Percentiles rank a stretch among this genome's conserved stretches.
These are phyloP conservation scores for Avena insularis DNA, from an alignment of 176 grass and related monocot species.

Conservation along the genomic window DNA sequence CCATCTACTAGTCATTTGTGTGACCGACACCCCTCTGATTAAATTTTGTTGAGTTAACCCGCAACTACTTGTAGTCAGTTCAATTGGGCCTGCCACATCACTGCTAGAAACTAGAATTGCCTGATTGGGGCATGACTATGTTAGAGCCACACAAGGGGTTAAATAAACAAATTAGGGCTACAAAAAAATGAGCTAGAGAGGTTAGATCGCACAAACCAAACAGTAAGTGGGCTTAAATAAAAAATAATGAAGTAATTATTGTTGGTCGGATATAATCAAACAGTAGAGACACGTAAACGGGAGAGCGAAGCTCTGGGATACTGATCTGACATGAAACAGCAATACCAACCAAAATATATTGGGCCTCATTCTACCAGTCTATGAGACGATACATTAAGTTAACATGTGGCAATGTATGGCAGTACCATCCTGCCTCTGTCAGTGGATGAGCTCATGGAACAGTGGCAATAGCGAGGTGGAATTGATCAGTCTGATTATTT, in stretches of 20 bases:
- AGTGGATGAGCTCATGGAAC: too few relatives aligned
- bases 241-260: not conserved
- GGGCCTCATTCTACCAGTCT: conserved; percentile 4
- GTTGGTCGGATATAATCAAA: conserved; percentile 6
- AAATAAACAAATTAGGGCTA: not conserved
- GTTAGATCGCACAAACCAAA: not conserved
- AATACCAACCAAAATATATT: conserved; percentile 1
- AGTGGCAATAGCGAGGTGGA: too few relatives aligned
- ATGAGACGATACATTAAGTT: not conserved
- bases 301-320: not conserved
- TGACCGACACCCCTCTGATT: not conserved
- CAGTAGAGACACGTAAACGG: not conserved
- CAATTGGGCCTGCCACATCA: not conserved
- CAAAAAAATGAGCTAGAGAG: not conserved
- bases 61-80: not conserved
- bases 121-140: not conserved
- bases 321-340: conserved; percentile 14
- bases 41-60: not conserved
- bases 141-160: not conserved
- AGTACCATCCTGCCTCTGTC: not conserved
- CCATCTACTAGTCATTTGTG: not conserved
- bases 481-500: too few relatives aligned
- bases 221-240: not conserved
- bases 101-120: not conserved
- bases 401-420: not conserved